Evolutionary conservation across 2,329 filamentous ascomycete species (phyloP).

Genomic region (Botrytis hyacinthi): DNA sequence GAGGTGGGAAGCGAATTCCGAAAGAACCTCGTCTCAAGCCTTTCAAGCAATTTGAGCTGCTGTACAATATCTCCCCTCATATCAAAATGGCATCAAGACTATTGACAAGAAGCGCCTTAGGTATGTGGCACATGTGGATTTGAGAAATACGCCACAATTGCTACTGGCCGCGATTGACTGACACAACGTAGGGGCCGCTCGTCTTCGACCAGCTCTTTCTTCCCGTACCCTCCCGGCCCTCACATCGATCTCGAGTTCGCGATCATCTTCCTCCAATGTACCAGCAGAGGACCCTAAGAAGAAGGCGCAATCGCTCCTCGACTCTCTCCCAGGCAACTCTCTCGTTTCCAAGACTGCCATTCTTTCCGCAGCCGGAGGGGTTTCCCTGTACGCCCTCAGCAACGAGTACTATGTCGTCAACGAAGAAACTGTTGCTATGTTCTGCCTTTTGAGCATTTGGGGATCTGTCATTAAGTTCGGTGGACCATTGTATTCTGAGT

Average conservation of each 20-base stretch:
- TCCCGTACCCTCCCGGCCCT: constrained; percentile 73
- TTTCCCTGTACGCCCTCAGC: constrained; percentile 93
- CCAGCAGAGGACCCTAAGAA: constrained; percentile 88
- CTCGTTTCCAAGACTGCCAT: constrained; percentile 95
- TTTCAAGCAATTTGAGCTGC: constrained; percentile 35
- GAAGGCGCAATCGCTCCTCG: constrained; percentile 94
- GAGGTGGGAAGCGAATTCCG: constrained; percentile 29
- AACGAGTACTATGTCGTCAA: constrained; percentile 99
- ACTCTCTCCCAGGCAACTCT: constrained; percentile 87
- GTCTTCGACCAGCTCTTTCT: constrained; percentile 79
- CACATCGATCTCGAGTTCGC: constrained; percentile 62
- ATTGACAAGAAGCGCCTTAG: constrained; percentile 89
- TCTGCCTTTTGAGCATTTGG: constrained; percentile 93
- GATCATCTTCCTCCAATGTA: constrained; percentile 71
- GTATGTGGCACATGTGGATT: constrained; percentile 58
- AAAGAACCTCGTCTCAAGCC: constrained; percentile 31
- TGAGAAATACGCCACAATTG: constrained; percentile 27
- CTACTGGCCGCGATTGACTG: constrained; percentile 32
- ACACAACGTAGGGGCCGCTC: constrained; percentile 67
- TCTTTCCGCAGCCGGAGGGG: constrained; percentile 85
- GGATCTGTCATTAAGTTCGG: constrained; percentile 88
- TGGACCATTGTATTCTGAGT: constrained; percentile 87
- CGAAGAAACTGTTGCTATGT: constrained; percentile 93
- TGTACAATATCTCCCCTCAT: constrained; percentile 54
- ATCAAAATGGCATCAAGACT: constrained; percentile 90